These are phyloP conservation scores for Coemansia sp. DNA, from an alignment of 192 early-diverging fungal genomes.

Conservation along the genomic window DNA sequence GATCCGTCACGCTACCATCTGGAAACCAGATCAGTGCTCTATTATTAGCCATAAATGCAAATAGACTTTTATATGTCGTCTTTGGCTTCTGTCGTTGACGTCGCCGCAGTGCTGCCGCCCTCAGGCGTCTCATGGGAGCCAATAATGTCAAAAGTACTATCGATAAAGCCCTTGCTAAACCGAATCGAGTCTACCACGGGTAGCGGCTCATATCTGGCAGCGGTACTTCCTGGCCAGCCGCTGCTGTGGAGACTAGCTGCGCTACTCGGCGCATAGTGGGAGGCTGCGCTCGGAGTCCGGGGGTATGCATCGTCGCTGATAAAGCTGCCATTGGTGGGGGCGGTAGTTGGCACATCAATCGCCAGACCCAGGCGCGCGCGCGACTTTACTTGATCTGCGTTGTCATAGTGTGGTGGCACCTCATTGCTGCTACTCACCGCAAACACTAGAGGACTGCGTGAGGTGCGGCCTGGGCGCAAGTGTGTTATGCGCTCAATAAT, in stretches of 20 bases:
- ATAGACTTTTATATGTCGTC: neutral
- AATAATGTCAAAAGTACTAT: conserved; percentile 29
- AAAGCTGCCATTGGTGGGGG: neutral
- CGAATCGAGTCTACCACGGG: conserved; percentile 45
- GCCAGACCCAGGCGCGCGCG: conserved; percentile 38
- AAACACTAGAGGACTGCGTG: neutral
- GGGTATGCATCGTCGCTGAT: neutral
- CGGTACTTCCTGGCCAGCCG: conserved; percentile 26
- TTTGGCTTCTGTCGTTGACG: neutral
- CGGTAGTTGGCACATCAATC: conserved; percentile 1
- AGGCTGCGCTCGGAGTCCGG: conserved; percentile 6
- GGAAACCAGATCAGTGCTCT: neutral
- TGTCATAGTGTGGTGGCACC: conserved; percentile 1
- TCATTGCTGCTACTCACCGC: neutral
- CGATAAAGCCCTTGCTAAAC: conserved; percentile 54
- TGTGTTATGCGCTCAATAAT: conserved; percentile 41
- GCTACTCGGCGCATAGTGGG: conserved; percentile 22
- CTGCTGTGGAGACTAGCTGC: conserved; percentile 20
- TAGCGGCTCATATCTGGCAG: conserved; percentile 36
- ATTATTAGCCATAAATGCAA: neutral
- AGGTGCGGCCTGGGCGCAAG: conserved; percentile 21
- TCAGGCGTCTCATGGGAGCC: conserved; percentile 3
- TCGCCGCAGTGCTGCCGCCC: neutral
- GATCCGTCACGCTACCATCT: neutral
- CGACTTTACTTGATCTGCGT: conserved; percentile 39